These are phyloP conservation scores for Huntiella abstrusa DNA, from an alignment of 2,329 filamentous ascomycete genomes.

Conservation along the genomic window DNA sequence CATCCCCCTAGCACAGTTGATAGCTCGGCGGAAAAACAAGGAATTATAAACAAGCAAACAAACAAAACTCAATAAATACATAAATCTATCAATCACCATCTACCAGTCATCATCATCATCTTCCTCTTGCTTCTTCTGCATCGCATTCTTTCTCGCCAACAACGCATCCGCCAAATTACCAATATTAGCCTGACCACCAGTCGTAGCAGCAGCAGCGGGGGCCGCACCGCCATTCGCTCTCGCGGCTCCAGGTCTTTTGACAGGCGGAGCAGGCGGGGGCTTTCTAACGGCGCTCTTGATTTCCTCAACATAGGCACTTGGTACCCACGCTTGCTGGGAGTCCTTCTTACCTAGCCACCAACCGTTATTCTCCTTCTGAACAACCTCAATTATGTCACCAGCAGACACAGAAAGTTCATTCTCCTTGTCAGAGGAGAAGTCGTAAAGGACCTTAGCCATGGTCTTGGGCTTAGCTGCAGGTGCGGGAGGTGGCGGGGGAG, in stretches of 20 bases:
- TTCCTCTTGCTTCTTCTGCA: conserved; percentile 50
- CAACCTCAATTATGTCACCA: conserved; percentile 68
- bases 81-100: conserved; percentile 8
- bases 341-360: conserved; percentile 85
- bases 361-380: conserved; percentile 90
- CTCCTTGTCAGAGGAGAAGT: conserved; percentile 66
- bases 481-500: conserved; percentile 48
- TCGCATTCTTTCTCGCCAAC: conserved; percentile 54
- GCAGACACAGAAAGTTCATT: conserved; percentile 70
- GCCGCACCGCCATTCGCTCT: conserved; percentile 54
- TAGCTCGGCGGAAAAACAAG: conserved; percentile 31
- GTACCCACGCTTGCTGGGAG: conserved; percentile 71
- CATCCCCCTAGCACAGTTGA: conserved; percentile 49
- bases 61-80: not conserved
- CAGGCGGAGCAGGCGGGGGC: conserved; percentile 56
- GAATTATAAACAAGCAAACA: not conserved
- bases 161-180: conserved; percentile 65
- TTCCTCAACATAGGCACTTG: conserved; percentile 86
- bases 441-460: conserved; percentile 78
- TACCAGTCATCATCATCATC: conserved; percentile 59
- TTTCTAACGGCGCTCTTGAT: conserved; percentile 35
- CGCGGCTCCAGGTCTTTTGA: conserved; percentile 55
- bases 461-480: conserved; percentile 41
- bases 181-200: conserved; percentile 40
- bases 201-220: conserved; percentile 42